Conservation (phyloP, 768 basidiomycete species). For the Asterophora lycoperdoides region DNA sequence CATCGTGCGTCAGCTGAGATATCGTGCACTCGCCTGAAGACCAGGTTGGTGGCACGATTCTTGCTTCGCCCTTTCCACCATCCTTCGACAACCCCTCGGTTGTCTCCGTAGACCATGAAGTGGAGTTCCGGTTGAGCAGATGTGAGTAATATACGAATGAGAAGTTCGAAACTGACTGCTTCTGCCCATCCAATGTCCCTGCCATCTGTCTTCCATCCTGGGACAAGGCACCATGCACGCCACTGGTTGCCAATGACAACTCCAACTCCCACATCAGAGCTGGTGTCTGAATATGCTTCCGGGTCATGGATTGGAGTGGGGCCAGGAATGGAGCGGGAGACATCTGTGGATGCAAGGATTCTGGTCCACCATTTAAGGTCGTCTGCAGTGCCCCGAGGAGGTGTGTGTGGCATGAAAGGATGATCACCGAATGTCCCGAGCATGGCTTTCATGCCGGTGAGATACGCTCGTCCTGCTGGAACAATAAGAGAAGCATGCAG, state of each 20-base stretch:
- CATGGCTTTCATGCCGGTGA: constrained; percentile 29
- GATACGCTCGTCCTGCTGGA: constrained; percentile 25
- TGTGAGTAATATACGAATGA: constrained; percentile 18
- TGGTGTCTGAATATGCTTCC: constrained; percentile 30
- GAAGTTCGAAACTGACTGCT: constrained; percentile 33
- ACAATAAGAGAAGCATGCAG: constrained; percentile 11
- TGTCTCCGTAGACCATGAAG: constrained; percentile 23
- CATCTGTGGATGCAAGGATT: too few relatives aligned
- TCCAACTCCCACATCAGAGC: constrained; percentile 22
- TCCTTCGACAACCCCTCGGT: constrained; percentile 24
- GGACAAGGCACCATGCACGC: constrained; percentile 25
- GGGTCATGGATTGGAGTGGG: not conserved
- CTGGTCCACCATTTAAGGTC: too few relatives aligned
- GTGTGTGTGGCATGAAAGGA: constrained; percentile 24
- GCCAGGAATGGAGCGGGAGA: too few relatives aligned
- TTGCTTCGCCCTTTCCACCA: too few relatives aligned
- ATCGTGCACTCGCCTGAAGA: constrained; percentile 8
- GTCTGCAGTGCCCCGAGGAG: not conserved
- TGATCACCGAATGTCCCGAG: constrained; percentile 14
- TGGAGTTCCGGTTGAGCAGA: not conserved
- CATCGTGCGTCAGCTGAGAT: not conserved
- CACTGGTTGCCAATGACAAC: constrained; percentile 10
- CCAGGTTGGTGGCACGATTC: not conserved
- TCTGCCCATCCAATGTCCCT: constrained; percentile 40
- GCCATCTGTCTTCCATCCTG: constrained; percentile 19